Percentiles rank a stretch among this genome's conserved stretches.
phyloP scores from a whole-genome alignment of 176 grass and related monocot genomes.

The Eleusine coracana region DNA sequence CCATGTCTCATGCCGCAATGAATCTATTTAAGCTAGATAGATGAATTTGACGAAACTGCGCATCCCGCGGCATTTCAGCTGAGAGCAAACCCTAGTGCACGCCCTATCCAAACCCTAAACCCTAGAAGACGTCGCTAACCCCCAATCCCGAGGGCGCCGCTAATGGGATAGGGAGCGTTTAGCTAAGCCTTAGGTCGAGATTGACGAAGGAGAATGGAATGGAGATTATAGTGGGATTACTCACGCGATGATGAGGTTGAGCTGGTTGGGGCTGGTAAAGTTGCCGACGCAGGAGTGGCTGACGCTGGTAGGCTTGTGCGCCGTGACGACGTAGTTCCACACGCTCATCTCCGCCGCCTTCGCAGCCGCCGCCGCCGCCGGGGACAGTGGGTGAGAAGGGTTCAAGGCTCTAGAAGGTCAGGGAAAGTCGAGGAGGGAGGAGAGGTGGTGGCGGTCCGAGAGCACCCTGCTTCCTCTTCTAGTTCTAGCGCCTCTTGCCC shows the following conservation, averaged over 20 bases:
- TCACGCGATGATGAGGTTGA: conserved; percentile 96
- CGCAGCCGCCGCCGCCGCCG: conserved; percentile 20
- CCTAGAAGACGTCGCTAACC: neutral
- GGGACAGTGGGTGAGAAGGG: conserved; percentile 15
- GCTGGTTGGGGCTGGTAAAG: conserved; percentile 89
- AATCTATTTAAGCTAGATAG: neutral
- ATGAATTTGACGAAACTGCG: neutral
- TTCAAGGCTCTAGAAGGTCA: neutral
- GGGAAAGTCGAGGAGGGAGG: neutral
- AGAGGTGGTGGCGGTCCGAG: neutral
- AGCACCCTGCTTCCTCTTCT: neutral
- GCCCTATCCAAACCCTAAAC: conserved; percentile 6
- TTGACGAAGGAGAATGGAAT: neutral
- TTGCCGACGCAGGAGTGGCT: conserved; percentile 97
- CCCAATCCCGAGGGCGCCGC: neutral
- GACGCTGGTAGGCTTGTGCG: conserved; percentile 98
- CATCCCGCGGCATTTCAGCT: neutral
- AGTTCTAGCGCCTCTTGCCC: neutral
- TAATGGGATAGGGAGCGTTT: neutral
- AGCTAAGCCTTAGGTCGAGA: neutral
- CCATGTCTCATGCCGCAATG: neutral
- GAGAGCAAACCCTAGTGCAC: conserved; percentile 33
- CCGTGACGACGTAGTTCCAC: conserved; percentile 99
- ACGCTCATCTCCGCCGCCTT: conserved; percentile 75
- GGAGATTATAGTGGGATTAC: conserved; percentile 27